Evolutionary conservation across 495 filamentous ascomycete genomes (phyloP).

Genomic region (Penicillium malachiteum): DNA sequence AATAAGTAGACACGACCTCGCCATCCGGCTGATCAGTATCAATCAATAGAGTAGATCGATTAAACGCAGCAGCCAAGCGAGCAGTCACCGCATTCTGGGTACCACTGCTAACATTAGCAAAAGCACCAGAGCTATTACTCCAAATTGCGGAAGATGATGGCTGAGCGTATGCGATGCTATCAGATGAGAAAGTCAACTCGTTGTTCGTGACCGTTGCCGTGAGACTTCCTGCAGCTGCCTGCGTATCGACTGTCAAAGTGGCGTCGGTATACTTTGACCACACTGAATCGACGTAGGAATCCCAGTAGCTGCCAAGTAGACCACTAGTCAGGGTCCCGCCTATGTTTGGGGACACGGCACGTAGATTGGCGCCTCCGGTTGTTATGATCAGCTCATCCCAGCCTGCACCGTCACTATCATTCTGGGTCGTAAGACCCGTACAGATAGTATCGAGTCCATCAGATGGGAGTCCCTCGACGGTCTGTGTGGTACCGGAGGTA

Average conservation of each 20-base stretch:
- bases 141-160: slow-evolving; percentile 67
- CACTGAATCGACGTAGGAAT: slow-evolving; percentile 60
- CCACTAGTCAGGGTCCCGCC: slow-evolving; percentile 54
- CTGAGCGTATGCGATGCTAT: slow-evolving; percentile 50
- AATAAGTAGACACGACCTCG: slow-evolving; percentile 49
- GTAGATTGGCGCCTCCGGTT: slow-evolving; percentile 51
- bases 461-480: slow-evolving; percentile 57
- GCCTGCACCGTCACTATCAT: slow-evolving; percentile 51
- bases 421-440: slow-evolving; percentile 52
- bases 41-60: slow-evolving; percentile 60
- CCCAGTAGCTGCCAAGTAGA: slow-evolving; percentile 62
- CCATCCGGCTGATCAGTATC: slow-evolving; percentile 51
- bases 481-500: slow-evolving; percentile 48
- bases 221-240: slow-evolving; percentile 51
- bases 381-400: slow-evolving; percentile 65
- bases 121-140: slow-evolving; percentile 68
- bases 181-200: slow-evolving; percentile 48
- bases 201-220: slow-evolving; percentile 50
- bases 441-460: slow-evolving; percentile 58
- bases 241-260: slow-evolving; percentile 62
- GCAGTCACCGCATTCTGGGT: slow-evolving; percentile 58
- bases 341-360: slow-evolving; percentile 66
- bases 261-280: slow-evolving; percentile 57
- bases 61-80: slow-evolving; percentile 66
- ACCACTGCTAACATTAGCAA: slow-evolving; percentile 49